A percentile compares a stretch with the other conserved stretches of the same genome.
These are phyloP conservation scores for Hypoxylon sp. DNA, from an alignment of 2,329 filamentous ascomycete species.

Conservation along the genomic window DNA sequence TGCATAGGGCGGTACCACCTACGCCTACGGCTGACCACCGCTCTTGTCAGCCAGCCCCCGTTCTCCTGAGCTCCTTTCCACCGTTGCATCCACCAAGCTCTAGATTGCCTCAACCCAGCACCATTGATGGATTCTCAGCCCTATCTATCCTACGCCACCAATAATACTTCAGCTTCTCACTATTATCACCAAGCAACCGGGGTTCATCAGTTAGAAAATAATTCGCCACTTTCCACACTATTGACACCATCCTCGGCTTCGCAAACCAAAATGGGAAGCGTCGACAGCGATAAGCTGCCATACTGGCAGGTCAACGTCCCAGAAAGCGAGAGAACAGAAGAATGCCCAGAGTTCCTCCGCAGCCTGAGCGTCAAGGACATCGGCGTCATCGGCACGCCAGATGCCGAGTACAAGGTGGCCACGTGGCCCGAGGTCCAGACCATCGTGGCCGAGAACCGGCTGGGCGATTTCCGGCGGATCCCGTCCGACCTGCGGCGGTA, in stretches of 20 bases:
- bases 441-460: slow-evolving; percentile 70
- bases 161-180: neutral
- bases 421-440: slow-evolving; percentile 75
- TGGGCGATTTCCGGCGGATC: slow-evolving; percentile 78
- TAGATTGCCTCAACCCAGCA: too few relatives aligned
- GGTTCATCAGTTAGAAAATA: too few relatives aligned
- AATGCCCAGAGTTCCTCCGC: slow-evolving; percentile 77
- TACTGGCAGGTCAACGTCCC: slow-evolving; percentile 90
- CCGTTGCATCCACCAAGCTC: slow-evolving; percentile 12
- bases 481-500: slow-evolving; percentile 84
- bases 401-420: slow-evolving; percentile 69
- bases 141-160: neutral
- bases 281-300: slow-evolving; percentile 53
- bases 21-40: slow-evolving; percentile 21
- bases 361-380: slow-evolving; percentile 73
- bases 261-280: slow-evolving; percentile 49
- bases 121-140: too few relatives aligned
- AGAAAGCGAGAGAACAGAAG: slow-evolving; percentile 62
- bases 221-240: too few relatives aligned
- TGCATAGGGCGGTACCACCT: neutral
- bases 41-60: slow-evolving; percentile 17
- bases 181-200: neutral
- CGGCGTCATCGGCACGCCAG: slow-evolving; percentile 73
- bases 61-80: slow-evolving; percentile 17
- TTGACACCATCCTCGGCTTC: neutral